Evolutionary conservation across 2,329 filamentous ascomycete genomes (phyloP), one percentile per base, ranked within the genome.

Genomic region (Aspergillus terreus): DNA sequence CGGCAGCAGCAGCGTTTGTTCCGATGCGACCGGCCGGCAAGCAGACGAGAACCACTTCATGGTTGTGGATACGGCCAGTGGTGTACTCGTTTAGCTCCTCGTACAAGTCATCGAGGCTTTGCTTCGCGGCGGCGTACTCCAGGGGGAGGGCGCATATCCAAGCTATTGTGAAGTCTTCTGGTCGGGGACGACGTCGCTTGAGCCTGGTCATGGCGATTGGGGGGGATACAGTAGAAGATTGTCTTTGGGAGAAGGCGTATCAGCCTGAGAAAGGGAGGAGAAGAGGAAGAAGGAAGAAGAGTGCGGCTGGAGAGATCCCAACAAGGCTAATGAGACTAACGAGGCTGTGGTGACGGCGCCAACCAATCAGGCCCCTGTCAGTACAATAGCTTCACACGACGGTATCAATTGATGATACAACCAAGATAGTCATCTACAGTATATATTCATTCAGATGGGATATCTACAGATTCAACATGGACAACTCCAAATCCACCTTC

Each of bases 401-500:
- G 10, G 7, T 6, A 30, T 30, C 27, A 30, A 11, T 11, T 30
- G 10, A 30, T 30, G 27, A 30, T 30, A 30, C 3, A 30, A 11
- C 7, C 27, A 30, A 30, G 27, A 30, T 30, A 9, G 27, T 30
- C 23, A 23, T 23, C 23, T 5, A 23, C 6, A 23, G 23, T 6
- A 5, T 6, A 23, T 23, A 23, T 23, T 5, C 4, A 23, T 23
- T 23, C 23, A 23, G 23, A 23, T n/a, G 5, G 27, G 3, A 30
- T 30, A 30, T 10, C 27, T 30, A 30, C 27, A 38, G 14, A 7
- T 38, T 17, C n/a, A 52, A 10, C 14, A 47, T 23, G 12, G 45
- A 32, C 41, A 54, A 10, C 41, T 52, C 47, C 14, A 54, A 35
- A 52, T 54, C 52, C 14, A 35, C 46, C 33, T 30, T 50, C 25